Base-by-base conservation (phyloP, 768 basidiomycete species). In the Tephrocybe sp. region DNA sequence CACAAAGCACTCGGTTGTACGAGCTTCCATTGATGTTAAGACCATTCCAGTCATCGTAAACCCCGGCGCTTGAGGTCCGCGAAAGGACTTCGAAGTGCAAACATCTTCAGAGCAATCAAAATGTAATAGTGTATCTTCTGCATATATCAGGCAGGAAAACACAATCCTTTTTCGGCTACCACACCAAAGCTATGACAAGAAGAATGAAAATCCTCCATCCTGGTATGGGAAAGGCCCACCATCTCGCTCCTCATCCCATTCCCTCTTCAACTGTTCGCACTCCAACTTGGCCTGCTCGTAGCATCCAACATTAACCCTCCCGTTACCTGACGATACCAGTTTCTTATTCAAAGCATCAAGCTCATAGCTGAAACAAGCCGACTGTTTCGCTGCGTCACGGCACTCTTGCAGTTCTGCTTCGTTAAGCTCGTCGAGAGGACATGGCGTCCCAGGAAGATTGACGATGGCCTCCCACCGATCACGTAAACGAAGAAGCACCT, bases 171-270 rank as follows among this genome's bases (percentile, higher is more conserved):
- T 15, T 39, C 17, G 41, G 21, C 41, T 42, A 42, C 41, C 14
- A 46, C 11, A n/a, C 41, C 41, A 42, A 42, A 2, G 21, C 34
- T 45, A 51, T 23, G 50, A 51, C 38, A 51, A 34, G 33, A 51
- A 51, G 42, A 37, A 51, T 7, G 42, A 51, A 33, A 25, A 33
- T 23, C 34, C 41, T 25, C 42, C 50, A 20, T 51, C 50, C 33
- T 44, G 34, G 25, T 43, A 36, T 24, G 50, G 50, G 25, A 51
- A 51, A 37, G 50, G 50, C n/a, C 34, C 25, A 7, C 50, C 50
- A 18, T 33, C 25, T 26, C 15, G 10, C 4, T 34, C 50, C 43
- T 36, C 5, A 51, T 50, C 49, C 49, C 49, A 50, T 23, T 21
- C 21, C 9, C 12, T 34, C 50, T 33, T 36, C 5, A 51, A 23